A percentile compares a stretch with the other conserved stretches of the same genome.
Conservation (phyloP, 345 rosid genomes). For the Moricandia arvensis region DNA sequence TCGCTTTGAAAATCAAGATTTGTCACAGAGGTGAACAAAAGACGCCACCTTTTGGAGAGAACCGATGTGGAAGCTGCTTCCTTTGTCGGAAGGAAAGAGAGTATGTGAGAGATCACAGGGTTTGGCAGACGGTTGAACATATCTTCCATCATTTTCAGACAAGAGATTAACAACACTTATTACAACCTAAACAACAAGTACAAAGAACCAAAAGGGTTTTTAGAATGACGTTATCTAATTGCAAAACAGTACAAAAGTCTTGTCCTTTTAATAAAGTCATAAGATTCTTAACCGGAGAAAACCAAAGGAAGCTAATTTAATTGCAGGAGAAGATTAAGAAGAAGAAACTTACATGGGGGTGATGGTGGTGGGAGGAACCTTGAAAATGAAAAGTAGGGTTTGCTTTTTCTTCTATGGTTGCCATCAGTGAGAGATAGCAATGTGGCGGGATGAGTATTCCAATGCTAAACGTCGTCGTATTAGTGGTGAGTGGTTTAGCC, state of each 20-base stretch:
- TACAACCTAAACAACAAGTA: background rate
- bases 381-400: constrained; percentile 19
- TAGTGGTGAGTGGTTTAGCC: background rate
- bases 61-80: constrained; percentile 21
- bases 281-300: no score
- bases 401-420: background rate
- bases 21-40: constrained; percentile 9
- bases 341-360: background rate
- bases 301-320: no score
- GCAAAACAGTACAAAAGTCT: constrained; percentile 4
- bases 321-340: no score
- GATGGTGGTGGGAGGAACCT: background rate
- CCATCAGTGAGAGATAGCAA: background rate
- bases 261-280: background rate
- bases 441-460: constrained; percentile 18
- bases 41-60: constrained; percentile 14
- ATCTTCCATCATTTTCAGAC: constrained; percentile 14
- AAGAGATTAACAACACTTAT: background rate
- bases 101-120: background rate
- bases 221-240: background rate
- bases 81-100: constrained; percentile 29
- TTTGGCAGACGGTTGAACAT: constrained; percentile 18
- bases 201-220: background rate
- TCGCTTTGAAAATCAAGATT: constrained; percentile 3
- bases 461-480: constrained; percentile 4